phyloP scores from a whole-genome alignment of 148 eudicot genomes.

The Mesembryanthemum crystallinum region DNA sequence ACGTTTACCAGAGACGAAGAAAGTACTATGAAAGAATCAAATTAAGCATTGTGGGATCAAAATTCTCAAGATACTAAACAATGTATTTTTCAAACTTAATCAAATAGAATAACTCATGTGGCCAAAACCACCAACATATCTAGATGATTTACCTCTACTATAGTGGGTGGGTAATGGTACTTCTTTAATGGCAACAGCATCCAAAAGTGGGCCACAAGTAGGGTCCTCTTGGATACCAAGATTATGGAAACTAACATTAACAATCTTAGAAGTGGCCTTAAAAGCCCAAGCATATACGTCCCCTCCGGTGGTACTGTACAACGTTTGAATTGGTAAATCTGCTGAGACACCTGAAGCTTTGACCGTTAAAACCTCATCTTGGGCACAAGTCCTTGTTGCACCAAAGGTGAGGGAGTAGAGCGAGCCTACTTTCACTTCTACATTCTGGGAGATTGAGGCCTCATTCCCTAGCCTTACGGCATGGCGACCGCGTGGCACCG shows the following conservation, averaged over 20 bases:
- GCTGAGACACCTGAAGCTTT: conserved; percentile 29
- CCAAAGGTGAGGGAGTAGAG: conserved; percentile 61
- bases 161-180: conserved; percentile 9
- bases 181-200: conserved; percentile 68
- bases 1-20: too few species aligned
- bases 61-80: too few species aligned
- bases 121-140: too few species aligned
- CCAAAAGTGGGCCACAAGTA: conserved; percentile 72
- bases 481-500: conserved; percentile 60
- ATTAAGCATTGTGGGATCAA: too few species aligned
- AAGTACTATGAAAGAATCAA: too few species aligned
- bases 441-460: conserved; percentile 54
- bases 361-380: conserved; percentile 69
- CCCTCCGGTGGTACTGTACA: conserved; percentile 74
- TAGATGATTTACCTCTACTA: too few species aligned
- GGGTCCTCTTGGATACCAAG: conserved; percentile 75
- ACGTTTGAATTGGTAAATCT: conserved; percentile 66
- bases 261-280: conserved; percentile 35
- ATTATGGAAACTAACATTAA: conserved; percentile 59
- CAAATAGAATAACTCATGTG: too few species aligned
- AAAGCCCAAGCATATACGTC: conserved; percentile 84
- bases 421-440: conserved; percentile 42
- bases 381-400: conserved; percentile 79
- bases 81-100: too few species aligned
- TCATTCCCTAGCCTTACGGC: conserved; percentile 70